phyloP scores from a whole-genome alignment of 768 basidiomycete genomes.

The Suillus subalutaceus region DNA sequence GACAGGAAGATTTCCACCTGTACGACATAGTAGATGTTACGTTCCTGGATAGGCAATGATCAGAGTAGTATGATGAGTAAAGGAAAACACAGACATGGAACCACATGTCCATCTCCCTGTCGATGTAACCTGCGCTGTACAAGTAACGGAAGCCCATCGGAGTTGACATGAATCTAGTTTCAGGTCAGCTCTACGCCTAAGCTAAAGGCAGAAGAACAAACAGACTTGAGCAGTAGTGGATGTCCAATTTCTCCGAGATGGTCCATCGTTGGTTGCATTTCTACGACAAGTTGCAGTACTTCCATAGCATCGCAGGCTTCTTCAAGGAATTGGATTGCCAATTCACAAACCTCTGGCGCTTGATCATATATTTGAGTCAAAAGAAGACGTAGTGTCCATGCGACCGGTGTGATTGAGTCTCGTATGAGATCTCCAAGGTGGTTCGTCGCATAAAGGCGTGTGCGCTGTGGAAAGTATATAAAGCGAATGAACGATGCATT shows the following conservation, averaged over 20 bases:
- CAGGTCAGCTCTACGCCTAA: slow-evolving; percentile 2
- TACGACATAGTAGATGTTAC: slow-evolving; percentile 91
- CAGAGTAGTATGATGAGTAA: slow-evolving; percentile 8
- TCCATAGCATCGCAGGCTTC: slow-evolving; percentile 87
- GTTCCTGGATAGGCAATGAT: slow-evolving; percentile 61
- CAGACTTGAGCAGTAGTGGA: slow-evolving; percentile 83
- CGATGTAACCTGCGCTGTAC: slow-evolving; percentile 89
- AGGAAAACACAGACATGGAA: slow-evolving; percentile 67
- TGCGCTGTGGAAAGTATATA: slow-evolving; percentile 54
- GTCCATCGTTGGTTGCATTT: slow-evolving; percentile 93
- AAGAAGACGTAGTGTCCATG: slow-evolving; percentile 90
- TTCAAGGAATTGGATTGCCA: slow-evolving; percentile 87
- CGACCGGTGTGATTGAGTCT: slow-evolving; percentile 59
- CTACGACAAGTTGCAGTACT: slow-evolving; percentile 86
- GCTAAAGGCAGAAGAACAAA: slow-evolving; percentile 7
- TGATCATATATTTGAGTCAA: slow-evolving; percentile 97
- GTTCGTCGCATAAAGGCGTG: slow-evolving; percentile 85
- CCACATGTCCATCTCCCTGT: slow-evolving; percentile 95
- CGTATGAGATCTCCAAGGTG: slow-evolving; percentile 85
- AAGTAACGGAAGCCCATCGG: slow-evolving; percentile 91
- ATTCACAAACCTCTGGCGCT: slow-evolving; percentile 83
- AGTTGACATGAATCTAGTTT: slow-evolving; percentile 87
- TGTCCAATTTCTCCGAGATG: slow-evolving; percentile 94
- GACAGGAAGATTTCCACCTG: slow-evolving; percentile 92
- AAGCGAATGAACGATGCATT: not conserved